Evolutionary conservation across 257 asterid genomes (phyloP).

Genomic region (Solanum tarapatanum): DNA sequence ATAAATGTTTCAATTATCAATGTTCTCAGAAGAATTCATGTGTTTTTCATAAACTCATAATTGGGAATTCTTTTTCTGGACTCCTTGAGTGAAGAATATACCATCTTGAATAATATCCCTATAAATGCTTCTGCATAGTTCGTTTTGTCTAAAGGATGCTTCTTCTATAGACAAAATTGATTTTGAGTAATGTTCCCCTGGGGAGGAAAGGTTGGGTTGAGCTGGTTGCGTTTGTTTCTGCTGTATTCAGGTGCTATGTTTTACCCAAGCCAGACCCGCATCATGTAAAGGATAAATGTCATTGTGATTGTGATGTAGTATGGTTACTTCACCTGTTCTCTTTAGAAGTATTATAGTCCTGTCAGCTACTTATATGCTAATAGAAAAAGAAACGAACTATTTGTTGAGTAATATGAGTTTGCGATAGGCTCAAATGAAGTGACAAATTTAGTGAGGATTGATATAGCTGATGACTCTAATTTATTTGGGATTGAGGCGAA

Average conservation of each 20-base stretch:
- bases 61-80: background rate
- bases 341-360: background rate
- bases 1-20: background rate
- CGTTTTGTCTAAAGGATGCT: background rate
- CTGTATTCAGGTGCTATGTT: background rate
- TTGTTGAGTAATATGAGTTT: background rate
- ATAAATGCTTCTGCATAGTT: background rate
- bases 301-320: background rate
- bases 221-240: background rate
- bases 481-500: background rate
- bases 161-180: background rate
- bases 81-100: background rate
- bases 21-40: background rate
- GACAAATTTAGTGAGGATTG: background rate
- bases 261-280: background rate
- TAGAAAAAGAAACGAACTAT: background rate
- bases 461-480: background rate
- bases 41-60: background rate
- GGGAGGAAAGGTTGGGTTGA: background rate
- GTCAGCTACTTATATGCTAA: background rate
- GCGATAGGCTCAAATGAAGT: background rate
- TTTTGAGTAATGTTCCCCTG: background rate
- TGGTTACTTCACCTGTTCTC: background rate
- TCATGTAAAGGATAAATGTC: background rate
- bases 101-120: background rate